Evolutionary conservation across 176 grass and related monocot species (phyloP).

Genomic region (Oryza australiensis): DNA sequence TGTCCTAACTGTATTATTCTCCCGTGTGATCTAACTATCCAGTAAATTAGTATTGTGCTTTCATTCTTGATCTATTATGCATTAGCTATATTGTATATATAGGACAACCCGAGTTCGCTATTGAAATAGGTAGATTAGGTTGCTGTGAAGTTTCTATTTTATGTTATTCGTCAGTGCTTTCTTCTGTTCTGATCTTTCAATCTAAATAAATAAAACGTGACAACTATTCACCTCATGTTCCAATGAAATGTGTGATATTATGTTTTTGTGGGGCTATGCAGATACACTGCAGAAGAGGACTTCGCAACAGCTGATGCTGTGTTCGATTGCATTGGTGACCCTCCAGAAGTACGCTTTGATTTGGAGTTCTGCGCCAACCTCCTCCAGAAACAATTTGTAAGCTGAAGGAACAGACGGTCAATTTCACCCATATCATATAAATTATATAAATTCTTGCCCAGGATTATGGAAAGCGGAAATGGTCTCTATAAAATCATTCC

Average conservation of each 20-base stretch:
- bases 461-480: not conserved
- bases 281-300: slow-evolving; percentile 89
- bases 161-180: not conserved
- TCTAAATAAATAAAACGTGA: not conserved
- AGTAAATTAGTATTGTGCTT: too few relatives aligned
- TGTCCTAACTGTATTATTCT: too few relatives aligned
- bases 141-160: not conserved
- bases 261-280: slow-evolving; percentile 32
- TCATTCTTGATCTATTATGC: too few relatives aligned
- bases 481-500: not conserved
- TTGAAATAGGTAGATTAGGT: not conserved
- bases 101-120: not conserved
- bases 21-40: too few relatives aligned
- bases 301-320: slow-evolving; percentile 71
- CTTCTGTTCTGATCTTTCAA: not conserved
- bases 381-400: slow-evolving; percentile 79
- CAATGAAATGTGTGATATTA: not conserved
- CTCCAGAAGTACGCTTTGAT: slow-evolving; percentile 79
- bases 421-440: not conserved
- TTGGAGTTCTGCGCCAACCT: slow-evolving; percentile 69
- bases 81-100: not conserved
- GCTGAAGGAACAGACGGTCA: slow-evolving; percentile 34
- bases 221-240: not conserved
- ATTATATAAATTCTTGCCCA: not conserved
- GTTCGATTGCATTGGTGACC: slow-evolving; percentile 92